Conservation (phyloP, 2,329 filamentous ascomycete genomes). For the Fusarium sp. region DNA sequence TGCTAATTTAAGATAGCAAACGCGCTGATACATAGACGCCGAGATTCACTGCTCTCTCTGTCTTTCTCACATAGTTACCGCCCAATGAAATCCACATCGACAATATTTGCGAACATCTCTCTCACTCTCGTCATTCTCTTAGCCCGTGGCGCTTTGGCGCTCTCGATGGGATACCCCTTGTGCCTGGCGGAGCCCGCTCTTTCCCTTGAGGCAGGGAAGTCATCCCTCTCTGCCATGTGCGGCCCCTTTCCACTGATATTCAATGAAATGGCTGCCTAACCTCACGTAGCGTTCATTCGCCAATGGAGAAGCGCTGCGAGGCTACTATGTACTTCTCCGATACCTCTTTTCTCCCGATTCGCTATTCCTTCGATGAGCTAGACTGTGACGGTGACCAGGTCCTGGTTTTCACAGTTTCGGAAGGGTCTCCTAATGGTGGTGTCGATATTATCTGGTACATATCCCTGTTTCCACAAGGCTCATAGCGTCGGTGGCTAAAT, state of each 20-base stretch:
- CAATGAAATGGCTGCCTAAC: not conserved
- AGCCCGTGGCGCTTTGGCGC: slow-evolving; percentile 1
- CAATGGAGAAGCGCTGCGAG: slow-evolving; percentile 1
- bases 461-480: too few relatives aligned
- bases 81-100: not conserved
- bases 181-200: slow-evolving; percentile 2
- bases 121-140: not conserved
- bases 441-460: slow-evolving; percentile 1
- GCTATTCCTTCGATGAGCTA: not conserved
- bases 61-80: too few relatives aligned
- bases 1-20: slow-evolving; percentile 4
- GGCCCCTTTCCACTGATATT: not conserved
- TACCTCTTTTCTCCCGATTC: not conserved
- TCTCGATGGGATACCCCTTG: slow-evolving; percentile 13
- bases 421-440: not conserved
- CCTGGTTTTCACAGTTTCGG: not conserved
- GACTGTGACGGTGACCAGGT: not conserved
- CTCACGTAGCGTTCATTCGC: not conserved
- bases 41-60: not conserved
- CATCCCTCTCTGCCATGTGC: slow-evolving; percentile 7
- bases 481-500: not conserved
- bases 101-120: not conserved
- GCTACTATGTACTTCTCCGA: slow-evolving; percentile 8
- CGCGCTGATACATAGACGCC: slow-evolving; percentile 15
- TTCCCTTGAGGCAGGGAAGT: slow-evolving; percentile 10